Conservation (phyloP, 2,329 filamentous ascomycete genomes). For the Chaetoscypha palmicola region DNA sequence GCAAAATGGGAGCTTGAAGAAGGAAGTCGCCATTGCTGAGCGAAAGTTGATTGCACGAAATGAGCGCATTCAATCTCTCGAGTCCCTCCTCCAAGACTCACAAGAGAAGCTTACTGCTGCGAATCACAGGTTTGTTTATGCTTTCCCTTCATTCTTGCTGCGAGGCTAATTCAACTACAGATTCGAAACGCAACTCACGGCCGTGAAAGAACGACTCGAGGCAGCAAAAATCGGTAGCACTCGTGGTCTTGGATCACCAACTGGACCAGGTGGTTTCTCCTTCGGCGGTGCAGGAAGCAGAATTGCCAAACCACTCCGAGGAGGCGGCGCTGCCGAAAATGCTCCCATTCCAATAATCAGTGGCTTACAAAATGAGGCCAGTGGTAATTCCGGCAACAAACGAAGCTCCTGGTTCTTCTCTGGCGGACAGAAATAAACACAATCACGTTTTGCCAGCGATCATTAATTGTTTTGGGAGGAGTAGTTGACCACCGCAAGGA, state of each 20-base stretch:
- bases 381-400: slow-evolving; percentile 23
- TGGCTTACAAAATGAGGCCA: slow-evolving; percentile 49
- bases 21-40: slow-evolving; percentile 98
- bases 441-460: background rate
- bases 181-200: slow-evolving; percentile 93
- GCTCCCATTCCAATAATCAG: slow-evolving; percentile 48
- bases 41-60: slow-evolving; percentile 94
- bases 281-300: slow-evolving; percentile 58
- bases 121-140: slow-evolving; percentile 80
- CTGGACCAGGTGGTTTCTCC: slow-evolving; percentile 58
- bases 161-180: slow-evolving; percentile 40
- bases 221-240: slow-evolving; percentile 89
- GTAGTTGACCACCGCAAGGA: background rate
- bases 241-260: slow-evolving; percentile 65
- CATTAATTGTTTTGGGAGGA: background rate
- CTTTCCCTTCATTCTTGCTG: no score
- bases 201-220: slow-evolving; percentile 96
- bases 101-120: slow-evolving; percentile 97
- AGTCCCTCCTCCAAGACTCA: slow-evolving; percentile 87
- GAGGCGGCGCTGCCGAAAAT: slow-evolving; percentile 46
- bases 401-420: slow-evolving; percentile 32
- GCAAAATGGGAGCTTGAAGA: slow-evolving; percentile 95
- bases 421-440: slow-evolving; percentile 29
- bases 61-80: slow-evolving; percentile 91
- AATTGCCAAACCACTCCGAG: slow-evolving; percentile 63